These are phyloP conservation scores for Tolypocladium paradoxum DNA, from an alignment of 2,329 filamentous ascomycete species.

Conservation along the genomic window DNA sequence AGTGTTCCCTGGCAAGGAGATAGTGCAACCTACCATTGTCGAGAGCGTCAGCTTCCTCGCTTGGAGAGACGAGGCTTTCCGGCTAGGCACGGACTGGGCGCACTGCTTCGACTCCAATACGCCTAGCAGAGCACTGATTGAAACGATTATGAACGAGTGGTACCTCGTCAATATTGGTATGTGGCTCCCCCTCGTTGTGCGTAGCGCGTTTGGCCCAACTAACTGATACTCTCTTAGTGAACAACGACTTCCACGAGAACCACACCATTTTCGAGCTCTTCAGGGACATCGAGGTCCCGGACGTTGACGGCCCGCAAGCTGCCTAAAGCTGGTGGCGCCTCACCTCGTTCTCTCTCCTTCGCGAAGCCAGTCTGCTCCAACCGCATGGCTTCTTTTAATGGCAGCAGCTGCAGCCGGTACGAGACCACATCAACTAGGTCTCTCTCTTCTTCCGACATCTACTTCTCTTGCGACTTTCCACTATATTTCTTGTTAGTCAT, in stretches of 20 bases:
- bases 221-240: constrained; percentile 45
- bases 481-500: constrained; percentile 11
- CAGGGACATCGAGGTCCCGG: constrained; percentile 60
- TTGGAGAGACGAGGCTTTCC: constrained; percentile 97
- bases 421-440: constrained; percentile 5
- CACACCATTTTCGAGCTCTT: constrained; percentile 79
- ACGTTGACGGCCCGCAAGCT: constrained; percentile 37
- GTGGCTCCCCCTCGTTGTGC: constrained; percentile 15
- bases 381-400: constrained; percentile 3
- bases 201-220: background rate
- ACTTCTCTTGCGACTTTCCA: constrained; percentile 1
- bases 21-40: constrained; percentile 99
- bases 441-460: background rate
- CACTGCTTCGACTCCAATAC: constrained; percentile 73
- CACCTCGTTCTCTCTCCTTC: background rate
- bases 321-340: background rate
- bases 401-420: constrained; percentile 3
- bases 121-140: constrained; percentile 69
- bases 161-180: constrained; percentile 89
- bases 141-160: constrained; percentile 80
- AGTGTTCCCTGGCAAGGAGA: constrained; percentile 96
- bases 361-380: constrained; percentile 4
- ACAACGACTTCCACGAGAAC: constrained; percentile 91
- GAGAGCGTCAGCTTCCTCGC: constrained; percentile 95
- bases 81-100: constrained; percentile 86